Percentiles rank a stretch among this genome's conserved stretches.
phyloP scores from a whole-genome alignment of 2,329 filamentous ascomycete species.

The Emydomyces testavorans region DNA sequence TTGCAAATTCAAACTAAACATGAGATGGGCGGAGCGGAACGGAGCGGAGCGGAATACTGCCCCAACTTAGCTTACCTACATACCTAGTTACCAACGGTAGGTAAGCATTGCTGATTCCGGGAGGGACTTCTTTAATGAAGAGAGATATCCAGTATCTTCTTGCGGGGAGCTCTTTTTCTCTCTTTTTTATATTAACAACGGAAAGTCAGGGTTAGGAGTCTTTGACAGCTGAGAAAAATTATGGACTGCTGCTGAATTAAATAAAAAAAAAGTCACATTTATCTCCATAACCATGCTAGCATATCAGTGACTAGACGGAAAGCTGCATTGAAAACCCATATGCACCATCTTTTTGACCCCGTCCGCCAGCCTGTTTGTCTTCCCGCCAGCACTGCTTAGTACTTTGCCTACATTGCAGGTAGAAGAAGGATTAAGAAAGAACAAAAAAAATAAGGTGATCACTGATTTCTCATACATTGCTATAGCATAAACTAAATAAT shows the following conservation, averaged over 20 bases:
- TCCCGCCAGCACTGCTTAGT: background rate
- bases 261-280: background rate
- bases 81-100: too few species aligned
- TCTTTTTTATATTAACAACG: too few species aligned
- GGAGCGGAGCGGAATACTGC: background rate
- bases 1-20: too few species aligned
- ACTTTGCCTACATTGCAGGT: background rate
- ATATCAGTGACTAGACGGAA: too few species aligned
- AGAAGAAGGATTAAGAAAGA: background rate
- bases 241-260: background rate
- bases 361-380: background rate
- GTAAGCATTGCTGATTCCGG: too few species aligned
- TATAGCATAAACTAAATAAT: constrained; percentile 14
- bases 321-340: too few species aligned
- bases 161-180: too few species aligned
- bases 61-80: too few species aligned
- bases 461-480: constrained; percentile 11
- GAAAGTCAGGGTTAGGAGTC: background rate
- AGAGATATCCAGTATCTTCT: too few species aligned
- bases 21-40: background rate
- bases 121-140: too few species aligned
- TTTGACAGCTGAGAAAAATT: background rate
- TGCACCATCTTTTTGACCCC: background rate
- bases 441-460: background rate
- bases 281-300: too few species aligned